Evolutionary conservation across 1,284 basidiomycete genomes (phyloP), one percentile per base, ranked within the genome.

Genomic region (Ustilago lituana): DNA sequence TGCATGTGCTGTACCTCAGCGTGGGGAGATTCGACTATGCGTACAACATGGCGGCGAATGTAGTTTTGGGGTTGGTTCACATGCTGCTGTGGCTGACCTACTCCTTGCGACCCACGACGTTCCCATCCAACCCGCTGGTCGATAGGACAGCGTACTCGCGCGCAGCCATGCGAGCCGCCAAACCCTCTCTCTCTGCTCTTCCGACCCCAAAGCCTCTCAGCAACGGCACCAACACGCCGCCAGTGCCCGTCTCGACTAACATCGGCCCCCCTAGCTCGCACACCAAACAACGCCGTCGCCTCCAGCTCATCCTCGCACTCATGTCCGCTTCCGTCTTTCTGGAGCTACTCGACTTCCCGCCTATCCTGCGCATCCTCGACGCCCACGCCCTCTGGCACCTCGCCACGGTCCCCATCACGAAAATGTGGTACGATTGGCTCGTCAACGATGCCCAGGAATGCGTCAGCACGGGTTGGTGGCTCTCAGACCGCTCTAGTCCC

Each of bases 311-410:
- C 84, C 51, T 82, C 79, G 70, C 87, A 1, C 82, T 91, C 32
- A 94, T 91, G 1, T 91, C 89, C 1, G 85, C 86, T 0, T 91
- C 93, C 9, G 93, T 90, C 15, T 84, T 86, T 1, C 85, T 99
- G 23, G 96, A 99, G 81, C 80, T 98, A 2, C 88, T 97, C 69
- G 96, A 99, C 78, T 98, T 98, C 75, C 88, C 93, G 1, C 92
- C 96, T 0, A 43, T 82, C 12, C 76, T 82, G 23, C 84, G 93
- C 37, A 81, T 89, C 4, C 84, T 98, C n/a, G 96, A 99, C 78
- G 93, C 95, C 0, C 96, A 98, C 82, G 86, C 93, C 4, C 84
- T 98, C 11, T 98, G 96, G 96, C 96, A 99, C 84, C 84, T 91
- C 3, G 87, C 89, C 2, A 99, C 95, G 0, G 89, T 88, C 0